These are phyloP conservation scores for Ceratobasidium sp. DNA, from an alignment of 1,284 basidiomycete species.

Conservation along the genomic window DNA sequence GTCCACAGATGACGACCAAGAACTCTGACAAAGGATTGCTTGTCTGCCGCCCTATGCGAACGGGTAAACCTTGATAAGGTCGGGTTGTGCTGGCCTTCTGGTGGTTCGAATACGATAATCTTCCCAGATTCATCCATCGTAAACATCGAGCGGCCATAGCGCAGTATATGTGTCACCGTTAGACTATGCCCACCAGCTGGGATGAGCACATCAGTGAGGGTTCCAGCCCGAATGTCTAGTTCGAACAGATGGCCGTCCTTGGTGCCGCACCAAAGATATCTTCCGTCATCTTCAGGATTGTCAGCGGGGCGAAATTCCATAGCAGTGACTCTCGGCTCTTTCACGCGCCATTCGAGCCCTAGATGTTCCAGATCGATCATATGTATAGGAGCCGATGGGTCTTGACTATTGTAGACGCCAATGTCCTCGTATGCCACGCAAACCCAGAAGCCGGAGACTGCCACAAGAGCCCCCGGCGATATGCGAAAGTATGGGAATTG, in stretches of 20 bases:
- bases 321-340: constrained; percentile 78
- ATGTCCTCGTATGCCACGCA: constrained; percentile 75
- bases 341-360: constrained; percentile 65
- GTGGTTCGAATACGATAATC: constrained; percentile 73
- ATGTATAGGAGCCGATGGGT: constrained; percentile 56
- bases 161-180: constrained; percentile 78
- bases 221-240: constrained; percentile 74
- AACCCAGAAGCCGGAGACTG: constrained; percentile 71
- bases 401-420: constrained; percentile 63
- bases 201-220: constrained; percentile 68
- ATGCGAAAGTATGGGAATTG: constrained; percentile 66
- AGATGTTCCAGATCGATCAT: constrained; percentile 75
- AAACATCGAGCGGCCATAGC: constrained; percentile 75
- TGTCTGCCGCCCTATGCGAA: constrained; percentile 74
- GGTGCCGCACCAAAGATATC: constrained; percentile 85
- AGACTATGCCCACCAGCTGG: constrained; percentile 68
- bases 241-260: constrained; percentile 90
- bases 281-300: constrained; percentile 56
- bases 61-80: constrained; percentile 66
- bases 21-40: constrained; percentile 81
- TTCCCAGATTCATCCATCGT: constrained; percentile 88
- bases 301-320: constrained; percentile 77
- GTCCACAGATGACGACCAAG: constrained; percentile 86
- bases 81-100: constrained; percentile 57
- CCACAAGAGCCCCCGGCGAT: constrained; percentile 66